Evolutionary conservation across 306 rosid genomes (phyloP), one percentile per base, ranked within the genome.

Genomic region (Malus sieversii): DNA sequence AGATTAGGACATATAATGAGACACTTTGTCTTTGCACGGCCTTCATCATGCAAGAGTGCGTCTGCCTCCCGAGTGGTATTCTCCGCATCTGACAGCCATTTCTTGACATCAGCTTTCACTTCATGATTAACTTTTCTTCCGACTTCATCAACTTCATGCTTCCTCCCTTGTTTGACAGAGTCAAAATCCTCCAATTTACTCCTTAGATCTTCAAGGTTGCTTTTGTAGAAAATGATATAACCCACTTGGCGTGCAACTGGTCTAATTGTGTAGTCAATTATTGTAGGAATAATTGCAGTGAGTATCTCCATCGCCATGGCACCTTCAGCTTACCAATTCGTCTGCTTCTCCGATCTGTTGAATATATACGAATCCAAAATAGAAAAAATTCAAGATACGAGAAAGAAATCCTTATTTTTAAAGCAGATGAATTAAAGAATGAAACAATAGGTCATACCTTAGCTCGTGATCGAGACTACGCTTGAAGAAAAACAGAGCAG

Each of bases 221-320:
- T 68, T 45, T 18, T 64, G 30, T 66, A 80, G 42, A 35, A 32
- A 10, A 76, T 9, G 1, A 83, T 1, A 63, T 76, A 79, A 40
- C 80, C 35, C 65, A 79, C 65, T 32, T 76, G 78, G 22, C 78
- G 68, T 68, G 2, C 69, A 66, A 75, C 9, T 2, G 80, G 83
- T n/a, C 22, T 53, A 20, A 75, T 8, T 3, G 68, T 48, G 30
- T 63, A 75, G 5, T 73, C 75, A 3, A 22, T 57, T 46, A 77
- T 62, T 76, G 14, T 79, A 25, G 20, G 18, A 23, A 69, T 44
- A 3, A 44, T 44, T 10, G 48, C 14, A 3, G 48, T 44, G 48
- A 44, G 0, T 44, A 11, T 11, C 0, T 3, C 48, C 48, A 44
- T 11, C 48, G 15, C 48, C 48, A 11, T 11, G 15, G 48, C 48